phyloP scores from a whole-genome alignment of 352 stramenopile genomes.

The Phytophthora hibernalis region DNA sequence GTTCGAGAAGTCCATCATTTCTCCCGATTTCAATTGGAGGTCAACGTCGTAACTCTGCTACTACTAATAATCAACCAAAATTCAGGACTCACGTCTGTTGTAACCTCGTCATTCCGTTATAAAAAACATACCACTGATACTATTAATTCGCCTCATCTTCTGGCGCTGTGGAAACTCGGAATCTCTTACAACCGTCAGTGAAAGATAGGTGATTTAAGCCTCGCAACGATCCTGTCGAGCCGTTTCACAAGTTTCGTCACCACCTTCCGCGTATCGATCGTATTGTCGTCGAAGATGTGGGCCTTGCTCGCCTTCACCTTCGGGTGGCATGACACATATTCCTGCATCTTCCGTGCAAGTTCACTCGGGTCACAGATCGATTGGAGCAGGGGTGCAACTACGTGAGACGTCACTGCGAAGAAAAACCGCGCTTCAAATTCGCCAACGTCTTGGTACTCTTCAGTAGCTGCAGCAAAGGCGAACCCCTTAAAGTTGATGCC shows the following conservation, averaged over 20 bases:
- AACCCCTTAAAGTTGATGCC: background rate
- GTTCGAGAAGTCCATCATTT: constrained; percentile 26
- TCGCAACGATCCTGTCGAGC: constrained; percentile 12
- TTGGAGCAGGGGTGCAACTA: constrained; percentile 32
- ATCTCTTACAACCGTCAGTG: constrained; percentile 9
- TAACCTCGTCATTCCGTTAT: background rate
- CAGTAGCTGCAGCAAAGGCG: background rate
- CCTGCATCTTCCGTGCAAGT: constrained; percentile 32
- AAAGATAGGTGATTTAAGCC: constrained; percentile 14
- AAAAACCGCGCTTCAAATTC: constrained; percentile 35
- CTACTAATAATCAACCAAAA: background rate
- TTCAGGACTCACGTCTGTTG: no score
- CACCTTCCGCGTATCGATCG: constrained; percentile 17
- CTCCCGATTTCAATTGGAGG: constrained; percentile 25
- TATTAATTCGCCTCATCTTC: no score
- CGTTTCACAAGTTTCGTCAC: constrained; percentile 17
- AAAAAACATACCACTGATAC: no score
- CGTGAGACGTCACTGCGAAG: constrained; percentile 28
- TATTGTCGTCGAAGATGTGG: constrained; percentile 33
- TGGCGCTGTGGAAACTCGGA: no score
- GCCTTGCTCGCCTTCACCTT: constrained; percentile 10
- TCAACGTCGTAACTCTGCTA: constrained; percentile 13
- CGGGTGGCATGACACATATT: constrained; percentile 31
- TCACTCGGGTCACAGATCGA: constrained; percentile 25
- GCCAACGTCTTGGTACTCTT: constrained; percentile 5